A percentile compares a stretch with the other conserved stretches of the same genome.
Conservation (phyloP, 495 filamentous ascomycete species). For the Halenospora varia region DNA sequence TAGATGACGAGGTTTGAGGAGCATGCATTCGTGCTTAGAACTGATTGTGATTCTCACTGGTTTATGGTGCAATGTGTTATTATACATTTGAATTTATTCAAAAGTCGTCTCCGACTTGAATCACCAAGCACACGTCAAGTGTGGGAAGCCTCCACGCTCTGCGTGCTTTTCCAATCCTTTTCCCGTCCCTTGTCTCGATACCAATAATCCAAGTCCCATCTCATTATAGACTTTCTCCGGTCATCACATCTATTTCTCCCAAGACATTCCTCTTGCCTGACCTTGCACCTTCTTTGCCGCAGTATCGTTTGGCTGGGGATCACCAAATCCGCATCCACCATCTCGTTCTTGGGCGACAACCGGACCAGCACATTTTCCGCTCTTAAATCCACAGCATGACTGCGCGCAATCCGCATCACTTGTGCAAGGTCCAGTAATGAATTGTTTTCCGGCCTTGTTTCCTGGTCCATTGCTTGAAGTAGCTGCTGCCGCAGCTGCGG, state of each 20-base stretch:
- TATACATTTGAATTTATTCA: no score
- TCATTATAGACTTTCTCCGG: neutral
- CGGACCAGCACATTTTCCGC: constrained; percentile 33
- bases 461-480: constrained; percentile 1
- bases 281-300: constrained; percentile 21
- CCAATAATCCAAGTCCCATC: no score
- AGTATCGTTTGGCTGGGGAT: constrained; percentile 28
- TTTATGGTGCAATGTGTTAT: no score
- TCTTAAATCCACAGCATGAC: constrained; percentile 35
- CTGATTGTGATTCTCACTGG: no score
- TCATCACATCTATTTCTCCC: neutral
- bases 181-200: neutral
- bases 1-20: no score
- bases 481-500: neutral
- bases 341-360: constrained; percentile 33
- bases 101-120: no score
- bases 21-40: no score
- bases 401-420: constrained; percentile 36
- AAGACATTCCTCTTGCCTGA: neutral
- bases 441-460: constrained; percentile 32
- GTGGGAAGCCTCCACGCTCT: neutral
- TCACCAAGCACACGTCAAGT: neutral
- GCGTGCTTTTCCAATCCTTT: neutral
- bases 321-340: constrained; percentile 33
- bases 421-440: constrained; percentile 40